Base-by-base conservation (phyloP, 805 yeast genomes). In the Kazachstania psychrophila region DNA sequence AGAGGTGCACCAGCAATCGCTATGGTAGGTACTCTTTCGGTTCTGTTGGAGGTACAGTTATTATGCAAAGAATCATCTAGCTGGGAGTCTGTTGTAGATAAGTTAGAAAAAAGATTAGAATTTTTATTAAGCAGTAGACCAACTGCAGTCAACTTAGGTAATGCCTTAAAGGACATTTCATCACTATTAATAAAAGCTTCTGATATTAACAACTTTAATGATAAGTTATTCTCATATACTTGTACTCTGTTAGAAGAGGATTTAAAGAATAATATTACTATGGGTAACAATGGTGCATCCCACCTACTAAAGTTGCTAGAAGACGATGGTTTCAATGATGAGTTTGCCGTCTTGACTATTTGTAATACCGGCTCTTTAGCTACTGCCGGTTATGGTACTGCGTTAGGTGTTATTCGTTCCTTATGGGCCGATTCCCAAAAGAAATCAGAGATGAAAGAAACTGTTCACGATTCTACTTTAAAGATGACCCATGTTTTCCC, bases 1-100 rank as follows among this genome's bases (percentile, higher is more conserved):
- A 71, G 98, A 56, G 98, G 98, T 26, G 98, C 98, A 0, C 98
- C 98, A 0, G 97, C 97, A 1, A 89, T 89, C 54, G 96, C 96
- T 43, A 84, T 89, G 40, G 96, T 89, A 2, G 97, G 95, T 5
- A 77, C 87, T 1, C 70, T 88, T 41, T 74, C 95, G 2, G 72
- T 89, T 3, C 79, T 84, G 2, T 76, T 82, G n/a, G 96, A 89
- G 46, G 60, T 75, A 3, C 61, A 60, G 38, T 49, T 53, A 50
- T 33, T 64, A 34, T 54, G 43, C 24, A 46, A 41, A 22, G 57
- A 55, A 2, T 42, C 51, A 3, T 39, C 48, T 1, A 50, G 54
- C 23, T 56, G 65, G 40, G 46, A 40, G 0, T 40, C 37, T 9
- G 65, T 68, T 44, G 65, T 73, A 12, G 38, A 48, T 0, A 58